These are phyloP conservation scores for Plasmodium inui DNA, from an alignment of 169 alveolate species.

Conservation along the genomic window DNA sequence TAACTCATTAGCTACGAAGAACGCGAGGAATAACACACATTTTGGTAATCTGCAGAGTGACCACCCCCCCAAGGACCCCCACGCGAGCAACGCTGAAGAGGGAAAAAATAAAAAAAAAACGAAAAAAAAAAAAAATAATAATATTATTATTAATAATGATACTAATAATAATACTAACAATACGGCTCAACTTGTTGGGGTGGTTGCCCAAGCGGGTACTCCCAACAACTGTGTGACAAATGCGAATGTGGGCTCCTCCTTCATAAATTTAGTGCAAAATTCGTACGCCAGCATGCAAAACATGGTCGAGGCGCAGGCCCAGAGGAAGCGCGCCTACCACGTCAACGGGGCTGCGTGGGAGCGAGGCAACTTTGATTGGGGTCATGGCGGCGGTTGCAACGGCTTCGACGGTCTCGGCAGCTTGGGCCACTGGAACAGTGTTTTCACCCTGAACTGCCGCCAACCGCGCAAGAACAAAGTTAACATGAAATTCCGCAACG, in stretches of 20 bases:
- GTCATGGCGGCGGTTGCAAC: background rate
- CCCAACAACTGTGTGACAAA: conserved; percentile 12
- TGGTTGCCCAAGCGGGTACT: background rate
- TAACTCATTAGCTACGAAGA: background rate
- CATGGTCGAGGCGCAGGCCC: conserved; percentile 3
- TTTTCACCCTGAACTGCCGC: background rate
- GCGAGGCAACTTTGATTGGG: background rate
- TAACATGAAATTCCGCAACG: background rate
- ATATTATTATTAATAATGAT: no score
- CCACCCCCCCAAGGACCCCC: background rate
- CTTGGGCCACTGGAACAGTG: background rate
- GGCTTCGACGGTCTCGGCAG: background rate
- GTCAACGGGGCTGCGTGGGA: background rate
- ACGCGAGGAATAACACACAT: conserved; percentile 14
- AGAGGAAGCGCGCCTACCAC: conserved; percentile 6
- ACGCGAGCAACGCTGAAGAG: background rate
- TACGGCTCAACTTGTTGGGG: background rate
- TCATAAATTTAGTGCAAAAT: conserved; percentile 29
- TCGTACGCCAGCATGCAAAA: conserved; percentile 5
- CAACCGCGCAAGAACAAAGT: background rate
- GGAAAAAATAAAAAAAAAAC: conserved; percentile 20
- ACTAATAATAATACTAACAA: no score
- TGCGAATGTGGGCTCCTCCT: conserved; percentile 3
- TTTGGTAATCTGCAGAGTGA: conserved; percentile 5
- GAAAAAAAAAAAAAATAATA: background rate